Evolutionary conservation across 768 basidiomycete genomes (phyloP).

Genomic region (Kwoniella sp.): DNA sequence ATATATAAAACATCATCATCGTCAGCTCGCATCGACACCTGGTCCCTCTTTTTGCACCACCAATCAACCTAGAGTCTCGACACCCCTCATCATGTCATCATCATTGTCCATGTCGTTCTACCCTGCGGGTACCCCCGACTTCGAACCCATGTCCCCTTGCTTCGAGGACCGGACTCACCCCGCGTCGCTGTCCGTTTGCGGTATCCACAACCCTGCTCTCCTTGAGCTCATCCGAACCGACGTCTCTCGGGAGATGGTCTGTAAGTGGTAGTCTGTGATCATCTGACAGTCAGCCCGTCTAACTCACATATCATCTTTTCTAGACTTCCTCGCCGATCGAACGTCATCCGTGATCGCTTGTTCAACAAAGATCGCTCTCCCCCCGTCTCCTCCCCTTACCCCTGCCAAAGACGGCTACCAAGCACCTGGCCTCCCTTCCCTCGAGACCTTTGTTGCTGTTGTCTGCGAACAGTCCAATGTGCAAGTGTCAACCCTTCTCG

Average conservation of each 20-base stretch:
- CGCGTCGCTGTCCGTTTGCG: constrained; percentile 50
- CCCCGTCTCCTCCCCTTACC: constrained; percentile 71
- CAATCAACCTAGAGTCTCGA: not conserved
- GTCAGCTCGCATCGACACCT: constrained; percentile 5
- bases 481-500: constrained; percentile 83
- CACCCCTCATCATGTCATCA: constrained; percentile 15
- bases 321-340: constrained; percentile 73
- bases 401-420: constrained; percentile 60
- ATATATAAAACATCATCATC: not conserved
- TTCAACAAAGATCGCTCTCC: constrained; percentile 54
- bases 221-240: constrained; percentile 74
- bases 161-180: constrained; percentile 55
- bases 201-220: constrained; percentile 75
- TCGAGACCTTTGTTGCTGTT: constrained; percentile 83
- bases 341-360: constrained; percentile 70
- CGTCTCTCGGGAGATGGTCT: constrained; percentile 82
- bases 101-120: constrained; percentile 35
- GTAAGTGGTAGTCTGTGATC: constrained; percentile 48
- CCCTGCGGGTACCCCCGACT: constrained; percentile 45
- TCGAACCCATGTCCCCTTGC: constrained; percentile 42
- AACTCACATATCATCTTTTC: not conserved
- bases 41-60: constrained; percentile 17
- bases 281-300: not conserved
- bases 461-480: constrained; percentile 83
- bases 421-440: constrained; percentile 62